These are phyloP conservation scores for Kitagawia praeruptora DNA, from an alignment of 129 eudicot species.

Conservation along the genomic window DNA sequence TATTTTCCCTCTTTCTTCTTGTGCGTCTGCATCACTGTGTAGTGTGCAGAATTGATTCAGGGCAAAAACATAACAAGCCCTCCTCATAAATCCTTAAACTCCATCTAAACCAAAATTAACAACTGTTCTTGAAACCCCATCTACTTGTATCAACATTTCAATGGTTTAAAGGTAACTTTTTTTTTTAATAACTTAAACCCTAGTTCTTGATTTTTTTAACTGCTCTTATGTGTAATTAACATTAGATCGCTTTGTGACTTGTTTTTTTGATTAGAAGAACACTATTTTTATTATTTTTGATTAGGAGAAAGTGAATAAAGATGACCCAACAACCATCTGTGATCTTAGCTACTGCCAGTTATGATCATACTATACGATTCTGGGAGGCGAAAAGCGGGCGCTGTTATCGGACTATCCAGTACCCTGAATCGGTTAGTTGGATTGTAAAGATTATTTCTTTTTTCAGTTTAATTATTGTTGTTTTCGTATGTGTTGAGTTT, in stretches of 20 bases:
- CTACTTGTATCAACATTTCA: background rate
- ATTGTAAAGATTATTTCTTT: background rate
- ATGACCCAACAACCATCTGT: slow-evolving; percentile 94
- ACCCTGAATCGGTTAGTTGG: slow-evolving; percentile 72
- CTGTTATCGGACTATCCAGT: slow-evolving; percentile 91
- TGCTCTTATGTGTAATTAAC: background rate
- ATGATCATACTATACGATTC: slow-evolving; percentile 94
- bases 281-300: background rate
- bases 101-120: background rate
- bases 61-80: background rate
- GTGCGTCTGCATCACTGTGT: background rate
- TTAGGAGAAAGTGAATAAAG: slow-evolving; percentile 12
- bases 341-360: slow-evolving; percentile 92
- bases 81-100: background rate
- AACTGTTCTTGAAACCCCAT: background rate
- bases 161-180: background rate
- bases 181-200: background rate
- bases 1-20: background rate
- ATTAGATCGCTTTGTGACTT: background rate
- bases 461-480: background rate
- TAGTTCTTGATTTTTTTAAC: background rate
- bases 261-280: background rate
- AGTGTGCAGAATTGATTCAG: background rate
- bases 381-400: slow-evolving; percentile 97
- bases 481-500: background rate